Evolutionary conservation across 441 rosid genomes (phyloP).

Genomic region (Syzygium malaccense): DNA sequence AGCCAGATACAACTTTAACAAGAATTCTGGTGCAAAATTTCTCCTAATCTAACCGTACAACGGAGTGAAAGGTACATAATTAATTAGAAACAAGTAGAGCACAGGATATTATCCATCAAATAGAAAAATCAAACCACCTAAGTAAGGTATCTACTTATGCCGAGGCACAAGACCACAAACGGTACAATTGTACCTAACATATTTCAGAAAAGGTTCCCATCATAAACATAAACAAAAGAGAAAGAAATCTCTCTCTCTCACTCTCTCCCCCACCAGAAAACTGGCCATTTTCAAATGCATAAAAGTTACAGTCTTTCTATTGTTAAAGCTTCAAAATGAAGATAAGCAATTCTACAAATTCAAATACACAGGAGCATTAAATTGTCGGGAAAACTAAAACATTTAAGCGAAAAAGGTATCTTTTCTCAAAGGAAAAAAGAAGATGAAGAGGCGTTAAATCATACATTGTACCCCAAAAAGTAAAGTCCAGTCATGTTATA

Average conservation of each 20-base stretch:
- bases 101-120: background rate
- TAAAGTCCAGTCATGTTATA: constrained; percentile 92
- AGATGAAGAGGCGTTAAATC: constrained; percentile 6
- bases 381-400: background rate
- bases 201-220: no score
- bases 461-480: constrained; percentile 80
- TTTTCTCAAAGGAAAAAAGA: background rate
- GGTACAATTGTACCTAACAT: background rate
- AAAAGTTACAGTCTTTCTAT: no score
- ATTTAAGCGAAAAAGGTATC: background rate
- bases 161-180: background rate
- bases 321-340: no score
- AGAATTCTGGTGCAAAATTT: constrained; percentile 57
- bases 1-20: constrained; percentile 75
- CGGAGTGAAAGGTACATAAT: no score
- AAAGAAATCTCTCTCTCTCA: no score
- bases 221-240: no score
- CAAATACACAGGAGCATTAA: no score
- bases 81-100: background rate
- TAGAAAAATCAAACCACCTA: background rate
- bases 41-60: constrained; percentile 53
- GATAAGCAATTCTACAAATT: no score
- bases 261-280: no score
- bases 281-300: no score
- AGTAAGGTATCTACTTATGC: background rate